Evolutionary conservation across 768 basidiomycete genomes (phyloP), one percentile per base, ranked within the genome.

Genomic region (Boletus rubropictus): DNA sequence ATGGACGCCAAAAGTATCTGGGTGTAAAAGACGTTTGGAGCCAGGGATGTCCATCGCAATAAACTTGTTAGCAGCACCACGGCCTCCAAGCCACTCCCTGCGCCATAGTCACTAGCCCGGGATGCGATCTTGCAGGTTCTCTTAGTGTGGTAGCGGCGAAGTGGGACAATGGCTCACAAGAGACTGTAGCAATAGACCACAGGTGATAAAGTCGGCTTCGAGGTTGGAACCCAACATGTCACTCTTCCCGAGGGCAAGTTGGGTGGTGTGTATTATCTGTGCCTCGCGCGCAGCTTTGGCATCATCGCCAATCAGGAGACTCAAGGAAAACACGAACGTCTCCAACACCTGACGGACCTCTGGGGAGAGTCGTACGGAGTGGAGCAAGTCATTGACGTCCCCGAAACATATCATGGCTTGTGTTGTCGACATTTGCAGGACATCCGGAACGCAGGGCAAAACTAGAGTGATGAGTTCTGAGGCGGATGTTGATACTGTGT

Each of bases 241-340:
- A 12, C 70, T 74, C 59, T 81, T 86, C 17, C 77, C 78, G 25
- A 81, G 60, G 9, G 74, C 68, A 43, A 81, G 60, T 48, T 82
- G 84, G 32, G 81, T 77, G 44, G 81, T 77, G 43, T 86, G 84
- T 69, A 85, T 77, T 64, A 85, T 74, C 49, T 86, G 83, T 14
- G 82, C 79, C 64, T 88, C 84, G 47, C 78, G 71, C n/a, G 80
- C 75, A 39, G 72, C 76, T 60, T 84, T 86, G 21, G 77, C 78
- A 47, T 87, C 85, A 54, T 86, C 84, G 32, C 81, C 82, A 27
- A 85, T 72, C 25, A 81, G 55, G 49, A 83, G 69, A 46, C 77
- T 78, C 36, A 88, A 62, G 5, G 80, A 77, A 31, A 86, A 58
- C 4, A 72, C 70, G 54, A 83, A 82, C 10, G 69, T 69, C 52